Conservation (phyloP, 768 basidiomycete species). For the Termitomyces heimii region DNA sequence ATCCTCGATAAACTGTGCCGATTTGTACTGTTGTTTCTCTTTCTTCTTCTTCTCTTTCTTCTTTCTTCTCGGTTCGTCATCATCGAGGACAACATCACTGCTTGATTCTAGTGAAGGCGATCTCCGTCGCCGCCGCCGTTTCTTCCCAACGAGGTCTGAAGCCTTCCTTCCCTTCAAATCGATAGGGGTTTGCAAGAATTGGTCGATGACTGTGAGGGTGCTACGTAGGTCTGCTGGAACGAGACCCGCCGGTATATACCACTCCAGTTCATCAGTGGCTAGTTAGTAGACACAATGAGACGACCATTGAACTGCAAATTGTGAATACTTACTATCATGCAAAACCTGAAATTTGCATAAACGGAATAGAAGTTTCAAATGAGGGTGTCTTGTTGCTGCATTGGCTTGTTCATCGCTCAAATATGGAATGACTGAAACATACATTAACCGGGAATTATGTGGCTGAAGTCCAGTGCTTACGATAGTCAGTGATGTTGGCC, state of each 20-base stretch:
- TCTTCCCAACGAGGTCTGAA: constrained; percentile 64
- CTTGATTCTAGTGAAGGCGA: constrained; percentile 42
- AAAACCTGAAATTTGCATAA: constrained; percentile 65
- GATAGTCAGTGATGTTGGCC: constrained; percentile 65
- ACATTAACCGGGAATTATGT: neutral
- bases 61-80: constrained; percentile 36
- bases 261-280: constrained; percentile 74
- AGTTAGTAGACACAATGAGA: neutral
- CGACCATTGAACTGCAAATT: neutral
- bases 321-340: constrained; percentile 50
- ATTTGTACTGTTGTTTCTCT: constrained; percentile 62
- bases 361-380: constrained; percentile 82
- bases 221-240: constrained; percentile 61
- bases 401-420: constrained; percentile 67
- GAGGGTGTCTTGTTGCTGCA: constrained; percentile 71
- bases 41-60: constrained; percentile 65
- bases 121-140: constrained; percentile 37
- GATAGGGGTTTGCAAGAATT: constrained; percentile 78
- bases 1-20: constrained; percentile 88
- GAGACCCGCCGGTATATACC: constrained; percentile 77
- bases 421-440: constrained; percentile 62
- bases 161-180: constrained; percentile 76
- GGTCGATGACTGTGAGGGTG: constrained; percentile 70
- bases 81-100: constrained; percentile 30
- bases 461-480: constrained; percentile 38